phyloP scores from a whole-genome alignment of 192 early-diverging fungal genomes.

The Powellomyces hirtus region DNA sequence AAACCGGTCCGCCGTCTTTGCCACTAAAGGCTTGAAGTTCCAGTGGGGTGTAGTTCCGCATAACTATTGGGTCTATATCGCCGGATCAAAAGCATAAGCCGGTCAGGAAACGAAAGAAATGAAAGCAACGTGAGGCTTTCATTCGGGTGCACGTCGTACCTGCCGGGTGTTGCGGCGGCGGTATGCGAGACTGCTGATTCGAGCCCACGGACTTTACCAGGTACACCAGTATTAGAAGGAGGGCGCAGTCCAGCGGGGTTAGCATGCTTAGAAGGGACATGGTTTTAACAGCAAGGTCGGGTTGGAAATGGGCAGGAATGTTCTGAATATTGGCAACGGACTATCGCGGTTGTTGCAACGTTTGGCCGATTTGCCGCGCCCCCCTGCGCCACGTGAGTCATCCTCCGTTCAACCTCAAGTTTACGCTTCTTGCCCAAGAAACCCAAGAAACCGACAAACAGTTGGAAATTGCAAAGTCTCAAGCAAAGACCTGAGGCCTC shows the following conservation, averaged over 20 bases:
- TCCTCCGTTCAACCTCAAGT: no score
- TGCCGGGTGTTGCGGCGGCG: background rate
- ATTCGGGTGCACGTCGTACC: background rate
- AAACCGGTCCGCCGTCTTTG: constrained; percentile 49
- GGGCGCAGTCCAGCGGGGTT: background rate
- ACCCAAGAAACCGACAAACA: no score
- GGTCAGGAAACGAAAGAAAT: background rate
- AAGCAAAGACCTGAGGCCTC: no score
- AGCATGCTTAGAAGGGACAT: no score
- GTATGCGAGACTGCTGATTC: background rate
- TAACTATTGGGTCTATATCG: constrained; percentile 27
- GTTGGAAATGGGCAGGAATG: no score
- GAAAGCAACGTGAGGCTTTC: background rate
- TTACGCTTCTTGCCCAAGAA: no score
- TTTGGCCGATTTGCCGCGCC: no score
- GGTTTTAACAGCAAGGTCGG: no score
- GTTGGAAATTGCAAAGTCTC: no score
- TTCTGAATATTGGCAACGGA: no score
- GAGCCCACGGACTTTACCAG: background rate
- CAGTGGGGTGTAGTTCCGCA: constrained; percentile 74
- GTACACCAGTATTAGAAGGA: background rate
- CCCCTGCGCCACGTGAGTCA: no score
- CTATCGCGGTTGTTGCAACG: no score
- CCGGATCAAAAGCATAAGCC: background rate
- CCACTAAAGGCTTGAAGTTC: constrained; percentile 77